Percentiles rank a stretch among this genome's conserved stretches.
Evolutionary conservation across 2,329 filamentous ascomycete genomes (phyloP).

Genomic region (Phialophora macrospora): DNA sequence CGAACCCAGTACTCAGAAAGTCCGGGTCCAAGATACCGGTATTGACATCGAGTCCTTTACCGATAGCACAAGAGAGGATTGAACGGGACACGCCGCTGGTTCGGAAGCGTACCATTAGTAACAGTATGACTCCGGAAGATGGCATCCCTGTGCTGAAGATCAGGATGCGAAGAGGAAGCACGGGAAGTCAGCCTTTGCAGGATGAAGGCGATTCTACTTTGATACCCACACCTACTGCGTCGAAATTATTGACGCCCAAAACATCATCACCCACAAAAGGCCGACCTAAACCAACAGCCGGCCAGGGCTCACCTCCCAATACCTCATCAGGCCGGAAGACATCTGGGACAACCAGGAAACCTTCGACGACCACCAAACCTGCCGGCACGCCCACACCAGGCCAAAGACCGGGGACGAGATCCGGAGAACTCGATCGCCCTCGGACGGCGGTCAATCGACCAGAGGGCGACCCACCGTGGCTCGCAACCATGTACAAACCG

Average conservation of each 20-base stretch:
- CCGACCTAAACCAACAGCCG: conserved; percentile 42
- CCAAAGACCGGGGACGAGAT: conserved; percentile 66
- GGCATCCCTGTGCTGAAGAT: conserved; percentile 64
- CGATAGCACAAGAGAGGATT: conserved; percentile 71
- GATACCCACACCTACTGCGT: conserved; percentile 34
- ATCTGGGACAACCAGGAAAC: conserved; percentile 49
- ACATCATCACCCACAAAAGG: conserved; percentile 40
- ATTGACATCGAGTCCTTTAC: conserved; percentile 76
- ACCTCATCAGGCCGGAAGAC: conserved; percentile 45
- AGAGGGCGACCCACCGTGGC: conserved; percentile 95
- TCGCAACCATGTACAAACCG: conserved; percentile 91
- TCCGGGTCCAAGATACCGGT: conserved; percentile 83
- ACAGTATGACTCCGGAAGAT: conserved; percentile 64
- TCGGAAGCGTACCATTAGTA: conserved; percentile 63
- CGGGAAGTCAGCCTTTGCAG: conserved; percentile 38
- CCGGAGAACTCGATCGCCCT: conserved; percentile 58
- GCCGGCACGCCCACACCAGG: conserved; percentile 47
- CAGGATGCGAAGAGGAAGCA: conserved; percentile 63
- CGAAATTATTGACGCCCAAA: conserved; percentile 36
- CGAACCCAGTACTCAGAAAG: conserved; percentile 61
- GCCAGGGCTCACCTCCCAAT: conserved; percentile 35
- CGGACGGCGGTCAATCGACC: conserved; percentile 68
- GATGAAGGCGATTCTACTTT: conserved; percentile 29
- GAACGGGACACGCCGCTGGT: conserved; percentile 73
- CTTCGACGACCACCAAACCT: conserved; percentile 45